Conservation (phyloP, 2,329 filamentous ascomycete genomes). For the Trichoderma koningii region DNA sequence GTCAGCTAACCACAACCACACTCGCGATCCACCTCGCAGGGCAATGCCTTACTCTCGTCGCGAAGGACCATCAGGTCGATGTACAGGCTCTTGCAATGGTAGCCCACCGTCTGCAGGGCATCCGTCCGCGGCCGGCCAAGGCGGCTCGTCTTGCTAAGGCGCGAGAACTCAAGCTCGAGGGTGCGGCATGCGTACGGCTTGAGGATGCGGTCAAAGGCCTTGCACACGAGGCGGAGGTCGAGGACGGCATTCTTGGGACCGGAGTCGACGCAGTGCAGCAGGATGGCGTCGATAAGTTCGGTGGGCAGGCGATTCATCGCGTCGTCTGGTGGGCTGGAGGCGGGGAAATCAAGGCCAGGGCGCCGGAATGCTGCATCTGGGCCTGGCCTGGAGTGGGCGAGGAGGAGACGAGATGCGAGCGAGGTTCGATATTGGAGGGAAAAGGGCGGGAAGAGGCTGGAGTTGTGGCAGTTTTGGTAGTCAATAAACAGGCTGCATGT, state of each 20-base stretch:
- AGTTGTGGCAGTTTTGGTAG: not conserved
- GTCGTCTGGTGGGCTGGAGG: constrained; percentile 17
- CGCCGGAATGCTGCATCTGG: constrained; percentile 24
- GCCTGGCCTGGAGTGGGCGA: not conserved
- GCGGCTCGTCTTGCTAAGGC: constrained; percentile 45
- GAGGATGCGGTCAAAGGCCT: constrained; percentile 50
- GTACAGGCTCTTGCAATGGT: constrained; percentile 52
- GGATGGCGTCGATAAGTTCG: constrained; percentile 52
- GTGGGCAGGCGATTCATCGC: constrained; percentile 51
- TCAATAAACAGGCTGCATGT: constrained; percentile 12
- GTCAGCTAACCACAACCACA: constrained; percentile 21
- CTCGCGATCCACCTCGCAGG: not conserved
- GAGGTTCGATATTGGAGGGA: not conserved
- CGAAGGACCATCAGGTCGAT: constrained; percentile 56
- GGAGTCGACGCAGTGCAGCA: constrained; percentile 46
- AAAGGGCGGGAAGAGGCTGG: not conserved
- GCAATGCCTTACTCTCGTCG: constrained; percentile 48
- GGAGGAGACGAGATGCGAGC: not conserved
- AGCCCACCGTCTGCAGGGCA: constrained; percentile 49
- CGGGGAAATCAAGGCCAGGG: not conserved
- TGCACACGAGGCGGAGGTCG: constrained; percentile 51
- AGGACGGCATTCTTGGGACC: constrained; percentile 50
- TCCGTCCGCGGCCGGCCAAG: constrained; percentile 41
- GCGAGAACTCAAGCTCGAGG: constrained; percentile 53
- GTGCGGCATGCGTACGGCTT: constrained; percentile 51